A percentile compares a stretch with the other conserved stretches of the same genome.
phyloP scores from a whole-genome alignment of 1,284 basidiomycete genomes.

The Ustilago cynodontis region DNA sequence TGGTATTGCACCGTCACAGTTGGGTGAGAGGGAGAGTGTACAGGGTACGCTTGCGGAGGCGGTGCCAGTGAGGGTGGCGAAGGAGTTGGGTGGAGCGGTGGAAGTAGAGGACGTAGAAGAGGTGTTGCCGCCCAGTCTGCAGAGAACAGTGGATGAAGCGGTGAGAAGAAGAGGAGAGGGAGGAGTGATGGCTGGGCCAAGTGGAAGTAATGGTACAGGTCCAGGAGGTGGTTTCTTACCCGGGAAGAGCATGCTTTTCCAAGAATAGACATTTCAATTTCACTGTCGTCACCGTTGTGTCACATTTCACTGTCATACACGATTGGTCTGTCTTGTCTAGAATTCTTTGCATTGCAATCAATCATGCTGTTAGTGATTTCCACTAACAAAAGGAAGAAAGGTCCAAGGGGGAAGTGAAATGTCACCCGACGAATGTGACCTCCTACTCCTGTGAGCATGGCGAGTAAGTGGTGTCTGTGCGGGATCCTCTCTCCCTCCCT shows the following conservation, averaged over 20 bases:
- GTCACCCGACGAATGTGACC: slow-evolving; percentile 55
- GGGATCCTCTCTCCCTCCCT: slow-evolving; percentile 23
- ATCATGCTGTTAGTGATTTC: too few species aligned
- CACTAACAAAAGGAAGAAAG: too few species aligned
- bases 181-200: slow-evolving; percentile 1
- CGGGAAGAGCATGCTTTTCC: slow-evolving; percentile 48
- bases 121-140: slow-evolving; percentile 42
- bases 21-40: slow-evolving; percentile 37
- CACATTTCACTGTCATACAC: not conserved
- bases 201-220: slow-evolving; percentile 28
- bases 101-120: slow-evolving; percentile 53
- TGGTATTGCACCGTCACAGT: slow-evolving; percentile 38
- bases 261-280: slow-evolving; percentile 19
- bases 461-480: slow-evolving; percentile 51
- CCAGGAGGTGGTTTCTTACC: slow-evolving; percentile 44
- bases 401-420: slow-evolving; percentile 4
- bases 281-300: not conserved
- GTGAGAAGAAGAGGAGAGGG: slow-evolving; percentile 19
- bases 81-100: slow-evolving; percentile 36
- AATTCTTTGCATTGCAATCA: not conserved
- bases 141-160: slow-evolving; percentile 32
- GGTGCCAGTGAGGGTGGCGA: slow-evolving; percentile 40
- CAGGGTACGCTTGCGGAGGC: slow-evolving; percentile 51
- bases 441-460: slow-evolving; percentile 27
- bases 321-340: not conserved